phyloP scores from a whole-genome alignment of 768 basidiomycete species.

The Chlorophyllum brunneum region DNA sequence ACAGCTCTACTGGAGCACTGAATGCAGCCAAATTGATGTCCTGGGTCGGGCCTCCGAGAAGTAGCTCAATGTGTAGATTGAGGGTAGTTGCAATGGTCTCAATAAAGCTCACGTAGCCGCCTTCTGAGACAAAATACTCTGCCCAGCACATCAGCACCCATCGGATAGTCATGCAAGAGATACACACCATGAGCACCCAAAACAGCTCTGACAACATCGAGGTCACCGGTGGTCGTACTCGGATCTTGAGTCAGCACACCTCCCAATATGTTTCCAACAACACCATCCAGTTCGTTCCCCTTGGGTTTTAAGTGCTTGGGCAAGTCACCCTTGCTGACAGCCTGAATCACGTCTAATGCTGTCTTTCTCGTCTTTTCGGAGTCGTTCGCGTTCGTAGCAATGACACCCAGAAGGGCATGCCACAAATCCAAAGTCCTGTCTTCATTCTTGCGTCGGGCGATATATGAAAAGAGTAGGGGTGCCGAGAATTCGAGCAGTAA shows the following conservation, averaged over 20 bases:
- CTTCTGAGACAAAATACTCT: constrained; percentile 13
- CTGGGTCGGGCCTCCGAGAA: neutral
- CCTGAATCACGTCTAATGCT: constrained; percentile 29
- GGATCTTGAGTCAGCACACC: constrained; percentile 23
- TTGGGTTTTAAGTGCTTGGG: constrained; percentile 43
- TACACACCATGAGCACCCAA: constrained; percentile 39
- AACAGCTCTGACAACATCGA: constrained; percentile 34
- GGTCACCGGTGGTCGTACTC: constrained; percentile 21
- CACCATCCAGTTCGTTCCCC: constrained; percentile 39
- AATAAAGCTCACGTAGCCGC: constrained; percentile 4
- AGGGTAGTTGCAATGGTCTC: constrained; percentile 11
- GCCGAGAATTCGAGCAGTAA: constrained; percentile 37
- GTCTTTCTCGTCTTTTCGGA: constrained; percentile 16
- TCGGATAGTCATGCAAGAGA: neutral
- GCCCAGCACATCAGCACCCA: neutral
- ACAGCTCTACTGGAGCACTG: neutral
- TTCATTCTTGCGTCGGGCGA: constrained; percentile 39
- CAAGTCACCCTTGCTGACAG: constrained; percentile 32
- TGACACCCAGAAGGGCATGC: constrained; percentile 41
- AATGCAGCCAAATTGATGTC: neutral
- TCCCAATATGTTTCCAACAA: constrained; percentile 36
- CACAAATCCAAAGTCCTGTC: constrained; percentile 34
- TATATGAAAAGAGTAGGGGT: constrained; percentile 46
- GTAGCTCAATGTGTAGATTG: constrained; percentile 3
- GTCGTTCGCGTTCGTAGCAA: constrained; percentile 30